A percentile compares a stretch with the other conserved stretches of the same genome.
Evolutionary conservation across 495 filamentous ascomycete genomes (phyloP).

Genomic region (Astrothelium macrocarpum): DNA sequence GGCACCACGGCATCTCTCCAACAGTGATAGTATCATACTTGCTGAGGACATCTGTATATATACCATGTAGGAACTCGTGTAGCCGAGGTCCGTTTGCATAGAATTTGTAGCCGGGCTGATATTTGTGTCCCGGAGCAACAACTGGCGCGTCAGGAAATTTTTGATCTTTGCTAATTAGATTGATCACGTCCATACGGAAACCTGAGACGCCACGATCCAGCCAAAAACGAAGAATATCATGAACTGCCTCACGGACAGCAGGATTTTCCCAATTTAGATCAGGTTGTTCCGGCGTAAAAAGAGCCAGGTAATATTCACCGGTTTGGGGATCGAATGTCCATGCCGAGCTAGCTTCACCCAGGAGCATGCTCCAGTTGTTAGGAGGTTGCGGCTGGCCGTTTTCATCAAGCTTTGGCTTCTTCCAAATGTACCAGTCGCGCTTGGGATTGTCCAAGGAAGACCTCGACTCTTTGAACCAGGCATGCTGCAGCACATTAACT

Average conservation of each 20-base stretch:
- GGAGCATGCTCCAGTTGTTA: constrained; percentile 49
- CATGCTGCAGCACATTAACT: constrained; percentile 33
- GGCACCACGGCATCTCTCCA: constrained; percentile 42
- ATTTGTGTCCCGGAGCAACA: constrained; percentile 29
- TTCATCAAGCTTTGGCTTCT: constrained; percentile 38
- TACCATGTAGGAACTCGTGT: constrained; percentile 44
- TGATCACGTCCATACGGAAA: constrained; percentile 50
- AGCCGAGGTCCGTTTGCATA: constrained; percentile 51
- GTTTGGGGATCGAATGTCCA: constrained; percentile 46
- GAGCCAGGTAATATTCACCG: constrained; percentile 45
- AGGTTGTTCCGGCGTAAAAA: constrained; percentile 43
- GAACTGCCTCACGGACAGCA: constrained; percentile 39
- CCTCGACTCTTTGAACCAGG: constrained; percentile 47
- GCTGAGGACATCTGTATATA: constrained; percentile 35
- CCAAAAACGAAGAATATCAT: constrained; percentile 46
- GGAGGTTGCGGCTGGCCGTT: constrained; percentile 46
- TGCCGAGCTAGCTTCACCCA: constrained; percentile 41
- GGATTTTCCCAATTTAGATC: constrained; percentile 51
- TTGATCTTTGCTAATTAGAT: constrained; percentile 43
- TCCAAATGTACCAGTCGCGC: constrained; percentile 55
- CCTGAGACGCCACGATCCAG: constrained; percentile 43
- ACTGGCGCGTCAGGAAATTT: constrained; percentile 38
- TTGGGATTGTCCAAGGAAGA: constrained; percentile 40
- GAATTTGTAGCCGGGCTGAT: constrained; percentile 38
- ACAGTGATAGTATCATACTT: constrained; percentile 44